These are phyloP conservation scores for Cucumis sativus DNA, from an alignment of 306 rosid species.

Conservation along the genomic window Cucumber_9930_V3 NC_026657.2:32614501-32615000, in stretches of 20 bases:
- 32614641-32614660: background rate
- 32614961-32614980: conserved; percentile 31
- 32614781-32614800: background rate
- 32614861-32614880: background rate
- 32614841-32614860: background rate
- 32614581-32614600: background rate
- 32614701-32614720: background rate
- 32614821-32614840: background rate
- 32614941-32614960: conserved; percentile 35
- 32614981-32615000: conserved; percentile 43
- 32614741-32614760: background rate
- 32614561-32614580: conserved; percentile 27
- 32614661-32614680: background rate
- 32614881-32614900: background rate
- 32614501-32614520: conserved; percentile 21
- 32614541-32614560: conserved; percentile 81
- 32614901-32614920: background rate
- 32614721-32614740: background rate
- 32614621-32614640: background rate
- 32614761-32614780: background rate
- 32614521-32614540: conserved; percentile 65
- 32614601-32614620: background rate
- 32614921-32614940: conserved; percentile 45
- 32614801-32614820: background rate
- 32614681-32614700: background rate